Percentiles rank a stretch among this genome's conserved stretches.
Evolutionary conservation across 176 grass and related monocot genomes (phyloP).

Genomic region (Rhynchospora breviuscula): DNA sequence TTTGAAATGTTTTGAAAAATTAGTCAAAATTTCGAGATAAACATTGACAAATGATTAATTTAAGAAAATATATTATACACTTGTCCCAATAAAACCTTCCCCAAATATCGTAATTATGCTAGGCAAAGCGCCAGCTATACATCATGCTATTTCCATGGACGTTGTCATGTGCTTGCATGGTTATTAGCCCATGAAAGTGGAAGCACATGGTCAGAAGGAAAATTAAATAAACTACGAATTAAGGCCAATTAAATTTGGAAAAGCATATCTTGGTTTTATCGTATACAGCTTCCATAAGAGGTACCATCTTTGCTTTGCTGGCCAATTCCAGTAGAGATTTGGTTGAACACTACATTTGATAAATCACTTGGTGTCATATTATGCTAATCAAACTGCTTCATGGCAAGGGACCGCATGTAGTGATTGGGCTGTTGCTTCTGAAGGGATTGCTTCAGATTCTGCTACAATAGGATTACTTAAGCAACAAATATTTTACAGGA

Average conservation of each 20-base stretch:
- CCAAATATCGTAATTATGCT: conserved; percentile 1
- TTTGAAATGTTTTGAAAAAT: too few species aligned
- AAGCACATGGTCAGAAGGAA: not conserved
- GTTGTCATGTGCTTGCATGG: conserved; percentile 25
- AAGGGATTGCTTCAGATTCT: conserved; percentile 3
- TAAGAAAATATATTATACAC: not conserved
- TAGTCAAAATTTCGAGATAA: too few species aligned
- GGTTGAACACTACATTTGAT: not conserved
- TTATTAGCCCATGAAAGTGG: not conserved
- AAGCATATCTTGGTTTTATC: not conserved
- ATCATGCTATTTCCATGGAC: not conserved
- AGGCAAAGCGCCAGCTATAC: not conserved
- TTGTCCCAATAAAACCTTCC: not conserved
- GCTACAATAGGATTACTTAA: not conserved
- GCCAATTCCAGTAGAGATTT: not conserved
- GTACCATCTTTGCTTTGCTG: not conserved
- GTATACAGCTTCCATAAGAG: not conserved
- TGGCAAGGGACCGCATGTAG: not conserved
- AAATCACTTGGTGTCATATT: conserved; percentile 1
- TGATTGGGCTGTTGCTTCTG: not conserved
- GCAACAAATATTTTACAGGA: not conserved
- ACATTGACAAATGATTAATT: too few species aligned
- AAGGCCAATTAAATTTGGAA: not conserved
- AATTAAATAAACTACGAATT: not conserved
- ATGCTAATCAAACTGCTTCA: not conserved